phyloP scores from a whole-genome alignment of 257 asterid genomes.

The Rehmannia glutinosa region DNA sequence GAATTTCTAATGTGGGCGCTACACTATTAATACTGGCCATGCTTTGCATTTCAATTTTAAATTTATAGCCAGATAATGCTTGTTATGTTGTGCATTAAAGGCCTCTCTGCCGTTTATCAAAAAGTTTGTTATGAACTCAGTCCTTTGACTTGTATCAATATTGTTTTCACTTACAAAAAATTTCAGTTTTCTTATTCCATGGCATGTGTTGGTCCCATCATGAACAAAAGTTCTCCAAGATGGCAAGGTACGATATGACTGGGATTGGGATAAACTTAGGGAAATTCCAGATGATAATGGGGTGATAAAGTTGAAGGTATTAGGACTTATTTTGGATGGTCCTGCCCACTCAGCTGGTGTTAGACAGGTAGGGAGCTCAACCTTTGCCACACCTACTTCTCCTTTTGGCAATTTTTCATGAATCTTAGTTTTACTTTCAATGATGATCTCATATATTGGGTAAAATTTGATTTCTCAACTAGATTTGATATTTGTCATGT shows the following conservation, averaged over 20 bases:
- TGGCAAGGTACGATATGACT: slow-evolving; percentile 96
- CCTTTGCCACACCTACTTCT: slow-evolving; percentile 10
- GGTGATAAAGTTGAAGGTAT: slow-evolving; percentile 69
- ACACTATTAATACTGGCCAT: not conserved
- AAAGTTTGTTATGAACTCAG: not conserved
- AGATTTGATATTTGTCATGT: not conserved
- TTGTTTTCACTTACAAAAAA: slow-evolving; percentile 38
- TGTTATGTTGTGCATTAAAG: slow-evolving; percentile 5
- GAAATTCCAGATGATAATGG: slow-evolving; percentile 84
- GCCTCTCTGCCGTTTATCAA: not conserved
- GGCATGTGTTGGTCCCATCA: slow-evolving; percentile 60
- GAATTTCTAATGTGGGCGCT: too few relatives aligned
- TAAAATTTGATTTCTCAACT: not conserved
- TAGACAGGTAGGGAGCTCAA: slow-evolving; percentile 62
- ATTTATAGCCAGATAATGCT: not conserved
- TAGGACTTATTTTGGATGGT: slow-evolving; percentile 93
- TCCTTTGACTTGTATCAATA: slow-evolving; percentile 20
- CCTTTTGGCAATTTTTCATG: not conserved
- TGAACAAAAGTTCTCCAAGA: slow-evolving; percentile 86
- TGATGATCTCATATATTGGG: not conserved
- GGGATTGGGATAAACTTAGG: slow-evolving; percentile 92
- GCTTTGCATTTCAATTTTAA: not conserved
- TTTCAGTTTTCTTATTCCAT: slow-evolving; percentile 71
- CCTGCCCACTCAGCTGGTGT: slow-evolving; percentile 92
- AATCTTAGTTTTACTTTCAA: not conserved